Conservation (phyloP, 371 early-diverging fungal species). For the Smittium culicis region DNA sequence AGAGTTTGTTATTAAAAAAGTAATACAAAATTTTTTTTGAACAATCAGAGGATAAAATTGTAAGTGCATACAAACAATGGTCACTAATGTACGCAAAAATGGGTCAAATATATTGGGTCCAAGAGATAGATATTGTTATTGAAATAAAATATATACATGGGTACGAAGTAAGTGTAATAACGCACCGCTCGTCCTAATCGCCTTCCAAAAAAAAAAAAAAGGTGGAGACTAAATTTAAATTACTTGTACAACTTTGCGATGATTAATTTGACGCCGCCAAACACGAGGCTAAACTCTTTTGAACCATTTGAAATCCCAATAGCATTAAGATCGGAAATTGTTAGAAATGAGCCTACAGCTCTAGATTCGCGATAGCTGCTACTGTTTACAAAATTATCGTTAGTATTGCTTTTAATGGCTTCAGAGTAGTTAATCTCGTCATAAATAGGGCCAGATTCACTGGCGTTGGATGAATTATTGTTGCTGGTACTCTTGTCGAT, state of each 20-base stretch:
- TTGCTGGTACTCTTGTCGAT: constrained; percentile 13
- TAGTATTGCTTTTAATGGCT: not conserved
- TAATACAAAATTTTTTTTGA: no score
- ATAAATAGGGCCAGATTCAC: not conserved
- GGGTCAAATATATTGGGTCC: no score
- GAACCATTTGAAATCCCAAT: constrained; percentile 12
- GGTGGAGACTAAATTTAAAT: constrained; percentile 1
- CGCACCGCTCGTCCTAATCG: no score
- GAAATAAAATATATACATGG: no score
- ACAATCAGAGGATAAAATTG: no score
- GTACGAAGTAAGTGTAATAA: no score
- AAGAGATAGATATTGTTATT: no score
- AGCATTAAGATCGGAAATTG: not conserved
- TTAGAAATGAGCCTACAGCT: not conserved
- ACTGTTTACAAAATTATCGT: not conserved
- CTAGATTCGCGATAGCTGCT: not conserved
- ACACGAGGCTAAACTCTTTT: constrained; percentile 14
- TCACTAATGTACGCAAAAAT: no score
- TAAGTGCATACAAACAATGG: no score
- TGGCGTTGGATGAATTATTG: not conserved
- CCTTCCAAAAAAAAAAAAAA: constrained; percentile 31
- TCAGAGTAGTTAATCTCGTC: no score
- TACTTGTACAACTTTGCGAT: not conserved
- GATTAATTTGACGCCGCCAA: not conserved
- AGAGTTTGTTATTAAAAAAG: no score